These are phyloP conservation scores for Thymus mandschuricus DNA, from an alignment of 257 asterid species.

Conservation along the genomic window DNA sequence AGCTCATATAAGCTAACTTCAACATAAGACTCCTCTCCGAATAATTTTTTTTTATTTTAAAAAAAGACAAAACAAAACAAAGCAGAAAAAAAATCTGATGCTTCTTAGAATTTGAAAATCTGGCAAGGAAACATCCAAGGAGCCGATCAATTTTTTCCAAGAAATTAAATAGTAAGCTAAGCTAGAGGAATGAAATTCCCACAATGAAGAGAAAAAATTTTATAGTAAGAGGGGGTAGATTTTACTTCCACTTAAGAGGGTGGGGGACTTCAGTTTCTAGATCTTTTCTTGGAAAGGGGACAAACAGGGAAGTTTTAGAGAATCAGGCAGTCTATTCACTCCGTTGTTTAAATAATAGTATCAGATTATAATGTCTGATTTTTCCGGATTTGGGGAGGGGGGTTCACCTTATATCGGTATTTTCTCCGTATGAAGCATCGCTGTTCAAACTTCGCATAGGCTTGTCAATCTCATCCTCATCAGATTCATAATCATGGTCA, in stretches of 20 bases:
- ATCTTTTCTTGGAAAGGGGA: neutral
- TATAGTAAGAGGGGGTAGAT: neutral
- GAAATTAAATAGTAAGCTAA: neutral
- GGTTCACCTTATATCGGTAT: slow-evolving; percentile 53
- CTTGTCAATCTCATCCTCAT: slow-evolving; percentile 63
- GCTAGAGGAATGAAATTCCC: neutral
- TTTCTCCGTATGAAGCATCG: slow-evolving; percentile 37
- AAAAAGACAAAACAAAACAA: neutral
- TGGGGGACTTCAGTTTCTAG: neutral
- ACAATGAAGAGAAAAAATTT: neutral
- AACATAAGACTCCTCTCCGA: neutral
- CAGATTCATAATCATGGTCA: slow-evolving; percentile 67
- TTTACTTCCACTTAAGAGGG: neutral
- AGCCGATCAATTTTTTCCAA: neutral
- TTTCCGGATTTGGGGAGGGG: neutral
- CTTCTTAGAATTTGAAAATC: neutral
- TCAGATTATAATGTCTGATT: neutral
- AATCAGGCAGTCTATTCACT: neutral
- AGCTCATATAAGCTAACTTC: neutral
- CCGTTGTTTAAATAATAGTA: neutral
- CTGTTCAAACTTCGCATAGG: slow-evolving; percentile 50
- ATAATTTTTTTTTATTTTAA: no score
- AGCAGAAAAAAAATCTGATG: neutral
- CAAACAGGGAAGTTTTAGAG: neutral
- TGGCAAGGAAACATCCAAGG: neutral